Evolutionary conservation across 352 stramenopile genomes (phyloP).

Genomic region (Saprolegnia diclina): DNA sequence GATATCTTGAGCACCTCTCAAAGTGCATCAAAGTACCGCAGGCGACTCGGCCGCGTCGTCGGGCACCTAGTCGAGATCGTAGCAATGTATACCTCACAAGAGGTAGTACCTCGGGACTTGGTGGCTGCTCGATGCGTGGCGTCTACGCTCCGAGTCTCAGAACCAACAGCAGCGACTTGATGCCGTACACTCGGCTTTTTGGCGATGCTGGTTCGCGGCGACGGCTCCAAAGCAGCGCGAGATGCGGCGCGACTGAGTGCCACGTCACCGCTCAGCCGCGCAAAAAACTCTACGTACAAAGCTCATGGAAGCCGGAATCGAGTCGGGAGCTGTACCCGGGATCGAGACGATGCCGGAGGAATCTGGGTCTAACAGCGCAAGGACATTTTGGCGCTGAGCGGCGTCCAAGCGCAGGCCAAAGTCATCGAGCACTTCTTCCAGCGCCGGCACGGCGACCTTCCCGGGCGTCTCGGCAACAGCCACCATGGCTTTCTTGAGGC

Average conservation of each 20-base stretch:
- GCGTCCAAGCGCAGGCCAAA: constrained; percentile 22
- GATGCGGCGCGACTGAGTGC: neutral
- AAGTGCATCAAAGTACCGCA: no score
- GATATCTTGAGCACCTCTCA: no score
- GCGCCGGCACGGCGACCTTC: constrained; percentile 7
- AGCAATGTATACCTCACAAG: no score
- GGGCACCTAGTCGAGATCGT: no score
- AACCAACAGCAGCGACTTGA: no score
- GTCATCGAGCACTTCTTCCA: constrained; percentile 24
- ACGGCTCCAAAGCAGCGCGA: neutral
- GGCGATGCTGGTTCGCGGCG: neutral
- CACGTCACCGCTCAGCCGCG: constrained; percentile 5
- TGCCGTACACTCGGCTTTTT: no score
- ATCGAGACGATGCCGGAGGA: constrained; percentile 8
- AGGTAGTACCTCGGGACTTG: neutral
- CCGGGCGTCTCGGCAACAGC: constrained; percentile 12
- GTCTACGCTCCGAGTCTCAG: neutral
- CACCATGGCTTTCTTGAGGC: constrained; percentile 25
- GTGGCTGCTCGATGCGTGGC: neutral
- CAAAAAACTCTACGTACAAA: constrained; percentile 12
- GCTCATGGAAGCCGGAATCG: neutral
- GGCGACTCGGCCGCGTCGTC: no score
- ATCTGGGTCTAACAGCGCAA: constrained; percentile 10
- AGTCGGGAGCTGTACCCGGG: neutral
- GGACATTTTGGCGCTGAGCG: constrained; percentile 9